Percentiles rank a stretch among this genome's conserved stretches.
phyloP scores from a whole-genome alignment of 2,329 filamentous ascomycete genomes.

The Trichoderma pleuroti region DNA sequence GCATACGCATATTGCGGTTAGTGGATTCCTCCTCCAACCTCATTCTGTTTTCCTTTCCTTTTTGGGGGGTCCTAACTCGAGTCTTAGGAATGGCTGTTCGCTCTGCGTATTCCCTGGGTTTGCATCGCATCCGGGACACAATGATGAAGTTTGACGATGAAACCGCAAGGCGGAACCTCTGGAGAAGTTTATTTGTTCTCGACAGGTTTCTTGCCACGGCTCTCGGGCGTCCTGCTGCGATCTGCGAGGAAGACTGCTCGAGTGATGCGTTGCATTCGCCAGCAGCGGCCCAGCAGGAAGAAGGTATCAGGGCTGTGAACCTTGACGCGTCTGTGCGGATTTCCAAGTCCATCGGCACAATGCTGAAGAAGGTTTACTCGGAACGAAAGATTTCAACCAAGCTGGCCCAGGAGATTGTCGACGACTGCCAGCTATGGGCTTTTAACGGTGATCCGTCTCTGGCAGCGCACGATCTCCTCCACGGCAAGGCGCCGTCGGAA shows the following conservation, averaged over 20 bases:
- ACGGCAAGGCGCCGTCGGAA: constrained; percentile 23
- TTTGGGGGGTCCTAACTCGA: not conserved
- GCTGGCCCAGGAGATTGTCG: constrained; percentile 55
- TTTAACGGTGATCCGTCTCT: constrained; percentile 43
- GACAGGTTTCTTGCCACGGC: constrained; percentile 62
- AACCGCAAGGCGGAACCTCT: constrained; percentile 53
- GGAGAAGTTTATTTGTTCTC: constrained; percentile 62
- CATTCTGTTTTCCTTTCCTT: not conserved
- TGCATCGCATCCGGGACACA: constrained; percentile 57
- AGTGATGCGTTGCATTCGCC: constrained; percentile 40
- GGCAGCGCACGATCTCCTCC: constrained; percentile 37
- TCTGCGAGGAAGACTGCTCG: constrained; percentile 60
- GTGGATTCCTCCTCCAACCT: constrained; percentile 16
- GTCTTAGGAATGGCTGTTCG: constrained; percentile 59
- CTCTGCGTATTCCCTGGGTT: constrained; percentile 58
- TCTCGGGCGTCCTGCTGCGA: constrained; percentile 59
- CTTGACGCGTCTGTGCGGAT: constrained; percentile 56
- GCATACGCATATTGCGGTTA: constrained; percentile 60
- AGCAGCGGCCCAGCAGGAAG: constrained; percentile 9
- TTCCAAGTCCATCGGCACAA: constrained; percentile 55
- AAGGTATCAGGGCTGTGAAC: constrained; percentile 25
- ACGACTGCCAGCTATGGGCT: constrained; percentile 23
- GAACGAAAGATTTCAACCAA: constrained; percentile 55
- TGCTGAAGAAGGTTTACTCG: constrained; percentile 58
- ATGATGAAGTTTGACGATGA: constrained; percentile 47